A percentile compares a stretch with the other conserved stretches of the same genome.
phyloP scores from a whole-genome alignment of 768 basidiomycete species.

The Clitopilus passeckerianus region DNA sequence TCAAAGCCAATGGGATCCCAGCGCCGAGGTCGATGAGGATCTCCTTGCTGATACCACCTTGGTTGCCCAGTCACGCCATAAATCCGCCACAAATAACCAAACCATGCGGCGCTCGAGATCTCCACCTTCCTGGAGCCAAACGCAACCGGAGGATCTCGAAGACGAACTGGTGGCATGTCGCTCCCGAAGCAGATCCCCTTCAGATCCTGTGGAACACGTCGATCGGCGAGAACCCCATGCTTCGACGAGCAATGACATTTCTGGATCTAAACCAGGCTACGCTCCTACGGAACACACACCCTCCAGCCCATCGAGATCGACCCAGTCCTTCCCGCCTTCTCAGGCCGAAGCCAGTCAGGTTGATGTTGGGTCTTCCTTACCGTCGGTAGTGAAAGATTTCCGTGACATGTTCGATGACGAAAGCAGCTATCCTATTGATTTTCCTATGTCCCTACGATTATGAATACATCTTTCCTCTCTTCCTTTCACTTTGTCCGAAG shows the following conservation, averaged over 20 bases:
- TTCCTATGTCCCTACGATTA: constrained; percentile 30
- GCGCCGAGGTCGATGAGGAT: constrained; percentile 17
- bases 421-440: constrained; percentile 36
- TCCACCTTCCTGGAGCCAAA: background rate
- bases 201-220: background rate
- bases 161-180: background rate
- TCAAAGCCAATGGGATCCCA: constrained; percentile 37
- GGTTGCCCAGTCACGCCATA: background rate
- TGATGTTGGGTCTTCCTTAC: constrained; percentile 22
- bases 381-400: constrained; percentile 35
- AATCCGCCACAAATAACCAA: background rate
- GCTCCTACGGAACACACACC: background rate
- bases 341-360: constrained; percentile 1
- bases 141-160: background rate
- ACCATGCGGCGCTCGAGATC: background rate
- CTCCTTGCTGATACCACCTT: background rate
- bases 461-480: background rate
- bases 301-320: background rate
- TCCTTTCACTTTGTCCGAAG: background rate
- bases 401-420: constrained; percentile 36
- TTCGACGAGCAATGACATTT: background rate
- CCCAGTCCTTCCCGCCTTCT: constrained; percentile 6
- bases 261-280: background rate
- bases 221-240: background rate
- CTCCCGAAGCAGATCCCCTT: background rate